phyloP scores from a whole-genome alignment of 2,329 filamentous ascomycete species.

The Penicillium palitans region DNA sequence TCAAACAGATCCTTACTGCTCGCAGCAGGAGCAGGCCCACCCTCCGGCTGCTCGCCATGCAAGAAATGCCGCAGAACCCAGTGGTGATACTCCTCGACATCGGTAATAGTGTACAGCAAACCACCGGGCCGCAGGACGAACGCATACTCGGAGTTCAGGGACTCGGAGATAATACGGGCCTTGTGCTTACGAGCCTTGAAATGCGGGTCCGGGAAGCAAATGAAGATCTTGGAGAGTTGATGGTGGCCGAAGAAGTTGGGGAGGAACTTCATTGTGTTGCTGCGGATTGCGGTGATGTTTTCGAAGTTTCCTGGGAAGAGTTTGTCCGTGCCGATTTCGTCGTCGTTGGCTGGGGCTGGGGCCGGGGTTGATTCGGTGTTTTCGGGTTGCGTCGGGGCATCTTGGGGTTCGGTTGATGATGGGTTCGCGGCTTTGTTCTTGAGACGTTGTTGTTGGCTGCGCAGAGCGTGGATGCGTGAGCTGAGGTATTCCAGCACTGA shows the following conservation, averaged over 20 bases:
- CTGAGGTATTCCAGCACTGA: constrained; percentile 90
- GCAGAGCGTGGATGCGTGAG: constrained; percentile 79
- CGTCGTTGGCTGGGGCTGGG: constrained; percentile 10
- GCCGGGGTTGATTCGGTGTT: constrained; percentile 1
- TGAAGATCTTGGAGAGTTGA: constrained; percentile 88
- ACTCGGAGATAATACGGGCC: constrained; percentile 85
- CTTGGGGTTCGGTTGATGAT: constrained; percentile 7
- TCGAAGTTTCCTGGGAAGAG: constrained; percentile 60
- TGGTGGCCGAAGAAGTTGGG: constrained; percentile 87
- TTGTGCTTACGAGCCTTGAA: constrained; percentile 99
- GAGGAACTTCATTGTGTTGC: constrained; percentile 99
- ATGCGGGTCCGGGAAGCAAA: constrained; percentile 97
- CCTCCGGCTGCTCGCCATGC: constrained; percentile 58
- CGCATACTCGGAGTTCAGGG: constrained; percentile 89
- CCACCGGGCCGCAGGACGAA: constrained; percentile 82
- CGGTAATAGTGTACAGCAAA: constrained; percentile 92
- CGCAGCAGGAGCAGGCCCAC: constrained; percentile 69
- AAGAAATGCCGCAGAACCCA: constrained; percentile 93
- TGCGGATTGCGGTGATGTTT: constrained; percentile 84
- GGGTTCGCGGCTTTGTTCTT: constrained; percentile 18
- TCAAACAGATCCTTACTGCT: constrained; percentile 67
- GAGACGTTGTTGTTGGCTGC: constrained; percentile 47
- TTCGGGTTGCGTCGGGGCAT: background rate
- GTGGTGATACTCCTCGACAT: constrained; percentile 87
- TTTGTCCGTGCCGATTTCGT: constrained; percentile 24